phyloP scores from a whole-genome alignment of 2,329 filamentous ascomycete genomes.

The Ceratocystiopsis brevicomis region DNA sequence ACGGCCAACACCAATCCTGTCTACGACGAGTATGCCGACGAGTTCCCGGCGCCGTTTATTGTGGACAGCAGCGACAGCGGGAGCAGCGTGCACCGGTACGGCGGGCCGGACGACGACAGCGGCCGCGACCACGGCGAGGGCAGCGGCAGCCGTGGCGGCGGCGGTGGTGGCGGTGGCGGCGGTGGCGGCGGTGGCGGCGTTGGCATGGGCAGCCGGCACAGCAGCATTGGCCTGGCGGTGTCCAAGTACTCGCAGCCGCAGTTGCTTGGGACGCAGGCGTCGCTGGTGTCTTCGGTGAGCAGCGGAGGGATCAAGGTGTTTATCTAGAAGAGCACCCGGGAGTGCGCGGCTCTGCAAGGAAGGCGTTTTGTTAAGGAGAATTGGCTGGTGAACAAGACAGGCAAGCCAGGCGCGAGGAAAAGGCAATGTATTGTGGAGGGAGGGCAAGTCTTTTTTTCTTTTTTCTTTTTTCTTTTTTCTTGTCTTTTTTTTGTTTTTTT shows the following conservation, averaged over 20 bases:
- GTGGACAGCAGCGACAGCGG: background rate
- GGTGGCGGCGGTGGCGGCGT: background rate
- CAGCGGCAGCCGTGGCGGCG: background rate
- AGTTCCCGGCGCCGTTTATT: too few relatives aligned
- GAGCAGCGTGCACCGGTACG: background rate
- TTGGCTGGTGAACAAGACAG: background rate
- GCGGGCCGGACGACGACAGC: background rate
- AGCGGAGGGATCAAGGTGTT: constrained; percentile 5
- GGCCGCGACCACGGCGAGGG: background rate
- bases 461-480: background rate
- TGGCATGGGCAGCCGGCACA: background rate
- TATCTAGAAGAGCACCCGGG: background rate
- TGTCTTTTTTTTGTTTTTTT: background rate
- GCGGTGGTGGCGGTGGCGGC: background rate
- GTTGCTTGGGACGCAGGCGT: constrained; percentile 3
- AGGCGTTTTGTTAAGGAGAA: background rate
- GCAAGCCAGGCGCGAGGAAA: too few relatives aligned
- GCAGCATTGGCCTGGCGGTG: constrained; percentile 6
- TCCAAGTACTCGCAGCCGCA: constrained; percentile 6
- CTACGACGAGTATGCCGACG: too few relatives aligned
- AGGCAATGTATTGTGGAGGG: too few relatives aligned
- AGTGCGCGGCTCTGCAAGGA: too few relatives aligned
- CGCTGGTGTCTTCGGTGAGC: constrained; percentile 5
- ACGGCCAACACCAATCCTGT: too few relatives aligned
- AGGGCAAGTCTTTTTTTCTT: background rate